Conservation (phyloP, 805 yeast species). For the Pichia paraexigua region DNA sequence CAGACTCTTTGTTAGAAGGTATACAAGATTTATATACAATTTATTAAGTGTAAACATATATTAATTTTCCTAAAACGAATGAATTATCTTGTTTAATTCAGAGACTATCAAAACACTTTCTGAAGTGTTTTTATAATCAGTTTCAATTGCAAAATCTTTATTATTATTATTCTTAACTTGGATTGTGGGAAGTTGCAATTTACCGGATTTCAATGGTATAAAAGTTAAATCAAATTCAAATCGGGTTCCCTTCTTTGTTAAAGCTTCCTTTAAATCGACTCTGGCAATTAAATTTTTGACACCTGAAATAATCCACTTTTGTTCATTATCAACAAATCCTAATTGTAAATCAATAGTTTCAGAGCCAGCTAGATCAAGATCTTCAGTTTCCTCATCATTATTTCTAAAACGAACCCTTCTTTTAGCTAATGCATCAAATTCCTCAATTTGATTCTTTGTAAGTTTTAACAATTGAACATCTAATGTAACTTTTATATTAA, state of each 20-base stretch:
- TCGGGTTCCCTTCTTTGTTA: constrained; percentile 5
- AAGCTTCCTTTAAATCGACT: constrained; percentile 12
- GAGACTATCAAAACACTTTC: constrained; percentile 69
- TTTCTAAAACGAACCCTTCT: constrained; percentile 24
- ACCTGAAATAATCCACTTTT: constrained; percentile 75
- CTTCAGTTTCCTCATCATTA: not conserved
- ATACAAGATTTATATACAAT: constrained; percentile 17
- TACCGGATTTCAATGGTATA: constrained; percentile 73
- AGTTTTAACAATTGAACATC: constrained; percentile 17
- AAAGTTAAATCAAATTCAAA: constrained; percentile 37
- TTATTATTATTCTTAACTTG: constrained; percentile 32
- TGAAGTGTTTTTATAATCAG: constrained; percentile 59
- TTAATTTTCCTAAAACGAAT: constrained; percentile 37
- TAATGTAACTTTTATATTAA: constrained; percentile 37
- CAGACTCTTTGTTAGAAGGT: constrained; percentile 44
- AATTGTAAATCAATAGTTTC: constrained; percentile 17
- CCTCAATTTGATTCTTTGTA: not conserved
- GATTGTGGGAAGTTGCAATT: constrained; percentile 57
- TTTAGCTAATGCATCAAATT: constrained; percentile 13
- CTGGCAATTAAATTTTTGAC: constrained; percentile 42
- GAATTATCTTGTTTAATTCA: constrained; percentile 52
- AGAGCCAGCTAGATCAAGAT: constrained; percentile 10
- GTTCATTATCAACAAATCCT: constrained; percentile 35
- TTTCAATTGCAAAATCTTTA: constrained; percentile 40
- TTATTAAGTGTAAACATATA: not conserved